These are phyloP conservation scores for Ashbya aceris DNA, from an alignment of 1,139 yeast genomes.

Conservation along the genomic window DNA sequence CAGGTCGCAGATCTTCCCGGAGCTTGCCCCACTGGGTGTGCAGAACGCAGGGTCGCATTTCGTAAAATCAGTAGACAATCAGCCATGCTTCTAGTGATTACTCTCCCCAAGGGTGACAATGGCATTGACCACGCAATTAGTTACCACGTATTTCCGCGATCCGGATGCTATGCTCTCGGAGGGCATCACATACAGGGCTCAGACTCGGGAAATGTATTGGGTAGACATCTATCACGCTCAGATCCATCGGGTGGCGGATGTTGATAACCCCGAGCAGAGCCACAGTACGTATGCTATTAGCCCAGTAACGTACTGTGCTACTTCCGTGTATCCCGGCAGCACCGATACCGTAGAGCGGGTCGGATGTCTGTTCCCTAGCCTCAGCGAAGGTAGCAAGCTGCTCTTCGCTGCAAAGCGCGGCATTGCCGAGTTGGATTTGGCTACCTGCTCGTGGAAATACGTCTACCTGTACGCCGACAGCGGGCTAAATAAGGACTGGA, in stretches of 20 bases:
- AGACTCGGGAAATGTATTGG: conserved; percentile 55
- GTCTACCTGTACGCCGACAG: conserved; percentile 34
- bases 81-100: background rate
- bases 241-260: conserved; percentile 38
- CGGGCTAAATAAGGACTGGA: conserved; percentile 15
- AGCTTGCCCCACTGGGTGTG: no score
- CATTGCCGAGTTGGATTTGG: conserved; percentile 42
- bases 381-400: conserved; percentile 34
- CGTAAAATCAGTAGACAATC: background rate
- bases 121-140: background rate
- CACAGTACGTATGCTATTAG: background rate
- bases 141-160: background rate
- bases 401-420: conserved; percentile 51
- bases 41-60: no score
- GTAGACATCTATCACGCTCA: conserved; percentile 56
- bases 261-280: conserved; percentile 17
- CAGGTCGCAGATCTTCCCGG: no score
- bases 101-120: background rate
- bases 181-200: conserved; percentile 55
- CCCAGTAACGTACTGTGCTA: background rate
- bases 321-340: conserved; percentile 14
- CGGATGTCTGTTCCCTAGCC: conserved; percentile 56
- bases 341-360: conserved; percentile 33
- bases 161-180: conserved; percentile 45
- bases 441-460: conserved; percentile 36